These are phyloP conservation scores for Skeletonema grethae DNA, from an alignment of 108 stramenopile species.

Conservation along the genomic window DNA sequence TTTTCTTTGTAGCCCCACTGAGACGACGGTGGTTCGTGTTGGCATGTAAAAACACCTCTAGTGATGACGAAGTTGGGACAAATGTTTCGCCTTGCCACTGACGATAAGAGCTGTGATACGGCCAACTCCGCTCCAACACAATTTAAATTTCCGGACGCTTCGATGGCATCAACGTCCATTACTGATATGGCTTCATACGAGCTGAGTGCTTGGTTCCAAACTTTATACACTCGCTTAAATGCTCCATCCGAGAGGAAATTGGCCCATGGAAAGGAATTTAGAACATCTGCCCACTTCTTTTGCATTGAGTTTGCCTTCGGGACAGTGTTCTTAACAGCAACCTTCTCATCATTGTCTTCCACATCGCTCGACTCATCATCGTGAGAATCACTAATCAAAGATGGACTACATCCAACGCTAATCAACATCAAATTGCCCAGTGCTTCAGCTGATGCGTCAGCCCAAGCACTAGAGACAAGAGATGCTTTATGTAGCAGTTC, in stretches of 20 bases:
- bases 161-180: conserved; percentile 83
- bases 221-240: conserved; percentile 90
- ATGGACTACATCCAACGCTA: conserved; percentile 71
- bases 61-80: conserved; percentile 94
- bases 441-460: conserved; percentile 71
- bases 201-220: conserved; percentile 58
- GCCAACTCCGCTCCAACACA: conserved; percentile 88
- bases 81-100: conserved; percentile 80
- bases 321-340: background rate
- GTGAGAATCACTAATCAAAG: conserved; percentile 18
- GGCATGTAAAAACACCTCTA: conserved; percentile 75
- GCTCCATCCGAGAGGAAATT: conserved; percentile 90
- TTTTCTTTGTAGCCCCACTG: conserved; percentile 72
- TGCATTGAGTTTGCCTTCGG: conserved; percentile 52
- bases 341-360: conserved; percentile 30
- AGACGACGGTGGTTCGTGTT: conserved; percentile 59
- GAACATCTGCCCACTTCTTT: conserved; percentile 63
- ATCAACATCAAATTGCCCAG: conserved; percentile 70
- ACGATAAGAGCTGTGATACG: conserved; percentile 80
- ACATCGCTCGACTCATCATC: conserved; percentile 43
- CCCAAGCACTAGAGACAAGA: conserved; percentile 76
- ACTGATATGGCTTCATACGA: conserved; percentile 85
- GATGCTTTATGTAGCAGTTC: conserved; percentile 64
- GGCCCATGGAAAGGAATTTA: conserved; percentile 67
- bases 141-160: conserved; percentile 60